Conservation (phyloP, 257 asterid species). For the Verbascum thapsus region DNA sequence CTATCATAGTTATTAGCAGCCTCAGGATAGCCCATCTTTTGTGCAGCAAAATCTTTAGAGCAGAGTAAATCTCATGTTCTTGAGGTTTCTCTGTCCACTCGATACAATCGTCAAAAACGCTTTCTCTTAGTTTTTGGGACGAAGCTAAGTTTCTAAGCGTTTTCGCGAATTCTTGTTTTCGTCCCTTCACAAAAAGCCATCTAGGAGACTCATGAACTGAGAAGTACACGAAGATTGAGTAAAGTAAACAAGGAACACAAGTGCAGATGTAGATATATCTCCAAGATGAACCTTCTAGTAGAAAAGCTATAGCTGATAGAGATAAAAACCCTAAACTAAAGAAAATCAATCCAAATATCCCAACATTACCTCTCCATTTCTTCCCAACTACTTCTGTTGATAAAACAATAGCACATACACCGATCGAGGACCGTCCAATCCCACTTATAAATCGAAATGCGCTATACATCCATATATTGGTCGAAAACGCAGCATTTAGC, state of each 20-base stretch:
- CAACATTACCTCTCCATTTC: slow-evolving; percentile 46
- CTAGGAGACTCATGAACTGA: slow-evolving; percentile 45
- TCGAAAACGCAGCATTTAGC: slow-evolving; percentile 31
- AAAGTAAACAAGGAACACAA: slow-evolving; percentile 34
- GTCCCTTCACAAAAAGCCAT: slow-evolving; percentile 46
- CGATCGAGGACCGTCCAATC: slow-evolving; percentile 38
- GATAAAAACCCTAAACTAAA: slow-evolving; percentile 52
- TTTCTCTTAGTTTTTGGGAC: background rate
- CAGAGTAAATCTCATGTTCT: slow-evolving; percentile 13
- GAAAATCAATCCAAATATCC: slow-evolving; percentile 42
- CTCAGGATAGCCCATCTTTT: slow-evolving; percentile 21
- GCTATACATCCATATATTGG: slow-evolving; percentile 43
- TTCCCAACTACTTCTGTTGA: slow-evolving; percentile 45
- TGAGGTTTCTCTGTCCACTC: slow-evolving; percentile 3
- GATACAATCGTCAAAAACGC: background rate
- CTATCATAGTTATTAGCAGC: background rate
- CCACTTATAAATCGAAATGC: slow-evolving; percentile 38
- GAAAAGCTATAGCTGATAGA: slow-evolving; percentile 43
- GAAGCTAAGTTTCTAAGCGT: slow-evolving; percentile 17
- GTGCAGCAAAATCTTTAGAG: slow-evolving; percentile 2
- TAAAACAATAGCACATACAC: slow-evolving; percentile 40
- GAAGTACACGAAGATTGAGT: slow-evolving; percentile 40
- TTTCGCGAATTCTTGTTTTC: slow-evolving; percentile 21
- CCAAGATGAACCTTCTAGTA: slow-evolving; percentile 40
- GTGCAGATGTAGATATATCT: slow-evolving; percentile 43